Conservation (phyloP, 2,329 filamentous ascomycete genomes). For the Dichotomopilus funicola region DNA sequence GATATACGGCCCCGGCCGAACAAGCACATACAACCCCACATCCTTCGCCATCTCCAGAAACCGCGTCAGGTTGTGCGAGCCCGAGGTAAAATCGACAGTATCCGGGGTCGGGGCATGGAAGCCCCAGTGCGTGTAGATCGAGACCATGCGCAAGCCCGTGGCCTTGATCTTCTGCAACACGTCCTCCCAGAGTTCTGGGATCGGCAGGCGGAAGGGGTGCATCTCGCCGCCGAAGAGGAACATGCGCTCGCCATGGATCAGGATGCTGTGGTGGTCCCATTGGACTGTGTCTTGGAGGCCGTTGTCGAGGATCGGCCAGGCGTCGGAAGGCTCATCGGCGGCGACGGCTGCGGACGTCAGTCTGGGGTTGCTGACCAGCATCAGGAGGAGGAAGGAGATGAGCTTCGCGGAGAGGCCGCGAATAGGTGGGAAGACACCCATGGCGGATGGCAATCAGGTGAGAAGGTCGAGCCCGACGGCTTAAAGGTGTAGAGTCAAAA, state of each 20-base stretch:
- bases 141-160: conserved; percentile 1
- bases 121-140: conserved; percentile 10
- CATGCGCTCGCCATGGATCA: conserved; percentile 3
- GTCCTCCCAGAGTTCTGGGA: conserved; percentile 3
- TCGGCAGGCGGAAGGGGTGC: conserved; percentile 5
- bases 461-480: no score
- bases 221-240: conserved; percentile 9
- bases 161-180: conserved; percentile 5
- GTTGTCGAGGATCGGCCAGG: conserved; percentile 1
- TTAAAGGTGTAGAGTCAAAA: background rate
- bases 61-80: background rate
- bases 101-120: conserved; percentile 2
- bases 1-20: conserved; percentile 4
- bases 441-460: background rate
- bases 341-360: background rate
- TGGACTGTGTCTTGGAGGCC: background rate
- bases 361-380: no score
- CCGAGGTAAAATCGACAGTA: background rate
- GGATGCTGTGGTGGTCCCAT: conserved; percentile 5
- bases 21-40: background rate
- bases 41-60: conserved; percentile 1
- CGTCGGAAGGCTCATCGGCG: background rate
- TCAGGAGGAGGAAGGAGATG: background rate
- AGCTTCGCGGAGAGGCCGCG: background rate
- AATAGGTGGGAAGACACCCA: background rate